A percentile compares a stretch with the other conserved stretches of the same genome.
phyloP scores from a whole-genome alignment of 371 early-diverging fungal species.

The Nematocida parisii region DNA sequence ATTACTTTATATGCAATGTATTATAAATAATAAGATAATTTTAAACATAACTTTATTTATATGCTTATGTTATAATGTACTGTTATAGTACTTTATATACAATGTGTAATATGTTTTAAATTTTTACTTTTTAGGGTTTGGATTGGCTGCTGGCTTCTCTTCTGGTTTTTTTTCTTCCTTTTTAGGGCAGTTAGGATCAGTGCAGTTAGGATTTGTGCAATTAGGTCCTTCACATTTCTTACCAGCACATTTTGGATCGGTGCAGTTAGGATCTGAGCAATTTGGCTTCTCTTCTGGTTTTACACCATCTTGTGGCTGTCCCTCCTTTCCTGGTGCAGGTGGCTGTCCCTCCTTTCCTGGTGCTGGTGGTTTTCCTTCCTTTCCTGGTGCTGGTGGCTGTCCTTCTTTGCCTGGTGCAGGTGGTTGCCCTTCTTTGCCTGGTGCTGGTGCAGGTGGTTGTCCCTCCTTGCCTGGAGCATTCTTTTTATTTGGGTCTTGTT shows the following conservation, averaged over 20 bases:
- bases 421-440: too few relatives aligned
- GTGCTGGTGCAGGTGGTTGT: too few relatives aligned
- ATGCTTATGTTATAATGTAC: too few relatives aligned
- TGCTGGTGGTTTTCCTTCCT: neutral
- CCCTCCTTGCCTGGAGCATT: too few relatives aligned
- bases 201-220: slow-evolving; percentile 4
- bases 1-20: too few relatives aligned
- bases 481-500: too few relatives aligned
- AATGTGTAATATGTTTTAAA: too few relatives aligned
- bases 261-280: neutral
- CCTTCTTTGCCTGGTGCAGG: neutral
- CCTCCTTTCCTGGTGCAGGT: too few relatives aligned
- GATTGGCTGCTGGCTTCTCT: neutral
- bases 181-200: neutral
- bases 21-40: too few relatives aligned
- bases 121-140: neutral
- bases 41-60: too few relatives aligned
- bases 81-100: too few relatives aligned
- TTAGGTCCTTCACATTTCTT: neutral
- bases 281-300: too few relatives aligned
- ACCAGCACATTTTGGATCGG: neutral
- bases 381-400: neutral
- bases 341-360: neutral
- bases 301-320: neutral
- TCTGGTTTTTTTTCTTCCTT: neutral